Evolutionary conservation across 2,329 filamentous ascomycete species (phyloP).

Genomic region (Taxawa tesnikishii): DNA sequence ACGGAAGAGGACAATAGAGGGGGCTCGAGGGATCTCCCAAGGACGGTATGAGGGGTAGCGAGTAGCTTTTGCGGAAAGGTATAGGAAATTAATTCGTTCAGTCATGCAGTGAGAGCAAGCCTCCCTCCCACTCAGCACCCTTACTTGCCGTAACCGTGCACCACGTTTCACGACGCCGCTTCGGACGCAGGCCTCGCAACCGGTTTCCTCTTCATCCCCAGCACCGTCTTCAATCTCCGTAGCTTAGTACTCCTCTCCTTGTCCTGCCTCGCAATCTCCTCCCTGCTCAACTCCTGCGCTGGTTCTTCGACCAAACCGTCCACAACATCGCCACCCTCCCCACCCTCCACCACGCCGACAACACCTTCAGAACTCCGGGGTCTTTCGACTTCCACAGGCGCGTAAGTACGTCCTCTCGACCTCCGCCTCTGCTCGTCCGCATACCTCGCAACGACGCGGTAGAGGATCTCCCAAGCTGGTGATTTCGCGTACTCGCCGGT

Average conservation of each 20-base stretch:
- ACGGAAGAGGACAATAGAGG: too few species aligned
- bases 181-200: too few species aligned
- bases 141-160: too few species aligned
- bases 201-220: conserved; percentile 18
- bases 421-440: conserved; percentile 18
- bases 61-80: too few species aligned
- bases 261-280: conserved; percentile 18
- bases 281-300: conserved; percentile 8
- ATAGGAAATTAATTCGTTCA: too few species aligned
- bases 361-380: conserved; percentile 3
- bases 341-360: conserved; percentile 7
- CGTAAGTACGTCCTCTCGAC: conserved; percentile 8
- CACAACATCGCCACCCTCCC: conserved; percentile 1
- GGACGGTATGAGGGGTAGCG: too few species aligned
- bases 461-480: conserved; percentile 20
- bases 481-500: conserved; percentile 18
- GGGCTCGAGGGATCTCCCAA: too few species aligned
- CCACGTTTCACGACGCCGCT: too few species aligned
- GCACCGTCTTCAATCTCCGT: conserved; percentile 20
- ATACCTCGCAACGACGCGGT: conserved; percentile 17
- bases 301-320: background rate
- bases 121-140: too few species aligned
- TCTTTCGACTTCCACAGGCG: background rate
- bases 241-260: conserved; percentile 21
- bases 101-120: too few species aligned